Base-by-base conservation (phyloP, 169 alveolate genomes). In the Theileria luwenshuni region DNA sequence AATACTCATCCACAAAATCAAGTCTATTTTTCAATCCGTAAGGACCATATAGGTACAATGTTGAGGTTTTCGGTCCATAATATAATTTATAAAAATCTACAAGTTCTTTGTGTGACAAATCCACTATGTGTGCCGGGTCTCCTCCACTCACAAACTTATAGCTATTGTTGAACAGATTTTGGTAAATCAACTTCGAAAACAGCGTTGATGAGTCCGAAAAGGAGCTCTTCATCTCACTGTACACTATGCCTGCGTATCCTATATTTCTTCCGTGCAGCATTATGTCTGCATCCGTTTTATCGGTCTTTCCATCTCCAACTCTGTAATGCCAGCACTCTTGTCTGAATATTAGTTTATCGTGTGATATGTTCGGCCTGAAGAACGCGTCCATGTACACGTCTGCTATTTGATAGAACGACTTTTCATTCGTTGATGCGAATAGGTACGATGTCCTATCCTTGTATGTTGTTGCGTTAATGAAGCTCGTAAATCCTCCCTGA, bases 271-370 rank as follows among this genome's bases (percentile, higher is more conserved):
- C 84, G 38, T 81, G 89, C 42, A 73, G 30, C 19, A 77, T 77
- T 30, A 85, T 76, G 48, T 84, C 85, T 59, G 83, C 90, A 56
- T 88, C 87, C 23, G 74, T 85, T 52, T 79, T 64, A 23, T 47
- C 77, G 15, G 77, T 59, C 35, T 58, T 84, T 19, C 62, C 75
- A 7, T 76, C 83, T 25, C 62, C 75, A 6, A 90, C 91, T 65
- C 75, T 85, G 76, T 83, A 90, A 38, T 92, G 91, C 96, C 97
- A 94, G 0, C 96, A 96, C 69, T 94, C 97, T 51, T 92, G 95
- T 35, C 74, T 76, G 49, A 94, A 84, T 42, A 90, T 81, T 42
- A 48, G 49, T 49, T 85, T 65, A 54, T 86, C 86, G 7, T 83
- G 74, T 27, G 84, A 63, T n/a, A 92, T 88, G 64, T 58, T 47